Evolutionary conservation across 23 red algal genomes (phyloP), one percentile per base, ranked within the genome.

Genomic region (Gracilaria domingensis): DNA sequence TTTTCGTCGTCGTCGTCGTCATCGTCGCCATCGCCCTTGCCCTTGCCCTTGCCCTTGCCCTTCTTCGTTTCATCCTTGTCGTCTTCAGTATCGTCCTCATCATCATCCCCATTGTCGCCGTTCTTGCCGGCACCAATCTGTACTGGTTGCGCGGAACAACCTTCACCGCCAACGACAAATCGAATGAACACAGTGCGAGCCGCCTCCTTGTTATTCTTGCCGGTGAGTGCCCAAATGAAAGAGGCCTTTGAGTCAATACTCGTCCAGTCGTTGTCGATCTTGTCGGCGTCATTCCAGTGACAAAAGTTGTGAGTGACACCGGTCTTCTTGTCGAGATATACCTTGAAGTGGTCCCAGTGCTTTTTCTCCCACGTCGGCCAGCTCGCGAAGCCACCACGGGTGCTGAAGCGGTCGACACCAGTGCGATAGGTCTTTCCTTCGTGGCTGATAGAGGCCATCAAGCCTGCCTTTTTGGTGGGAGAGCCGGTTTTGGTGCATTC

Each of bases 251-350:
- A 28, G 42, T 77, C 72, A 30, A 77, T 51, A 40, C 26, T 50
- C 23, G 49, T 51, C n/a, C 3, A 4, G 2, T 28, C 28, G 0
- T 25, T 51, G 4, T 24, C 34, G 40, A 77, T 50, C 23, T 13
- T 51, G 20, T 77, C 42, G 40, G 72, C 72, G n/a, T 51, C 12
- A 0, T 77, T 51, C 72, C 72, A 77, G 42, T 77, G 72, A 30
- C 72, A 77, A 51, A 77, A 77, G 25, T 12, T 25, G 72, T 51
- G 72, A 14, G 2, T 45, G 23, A 7, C 20, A 28, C 72, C 72
- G 13, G 72, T 44, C 8, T 37, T 51, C 30, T 77, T 77, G 42
- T 77, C 40, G 6, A 14, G 49, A 42, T 50, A 77, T 0, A 12
- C 38, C 45, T 25, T 49, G 2, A 34, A 40, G 0, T 4, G 4